Percentiles rank a stretch among this genome's conserved stretches.
Evolutionary conservation across 306 rosid species (phyloP).

Genomic region (Dryas drummondii): DNA sequence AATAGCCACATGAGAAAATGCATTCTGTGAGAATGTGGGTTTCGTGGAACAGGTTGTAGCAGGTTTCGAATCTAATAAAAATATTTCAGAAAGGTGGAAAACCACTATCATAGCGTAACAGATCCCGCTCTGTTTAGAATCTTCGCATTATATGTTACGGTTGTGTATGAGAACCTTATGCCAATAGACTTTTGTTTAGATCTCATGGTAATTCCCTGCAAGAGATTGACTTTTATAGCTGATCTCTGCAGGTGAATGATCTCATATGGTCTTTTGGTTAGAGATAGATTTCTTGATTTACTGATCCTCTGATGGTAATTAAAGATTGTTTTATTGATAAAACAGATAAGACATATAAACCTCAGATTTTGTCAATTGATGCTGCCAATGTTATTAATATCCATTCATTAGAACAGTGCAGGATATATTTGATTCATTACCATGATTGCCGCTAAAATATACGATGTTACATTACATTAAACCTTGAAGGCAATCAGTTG

Average conservation of each 20-base stretch:
- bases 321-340: neutral
- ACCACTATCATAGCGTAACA: neutral
- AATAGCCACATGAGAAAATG: slow-evolving; percentile 16
- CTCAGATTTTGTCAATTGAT: neutral
- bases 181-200: slow-evolving; percentile 1
- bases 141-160: neutral
- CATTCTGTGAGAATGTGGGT: slow-evolving; percentile 5
- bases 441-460: neutral
- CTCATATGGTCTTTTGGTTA: neutral
- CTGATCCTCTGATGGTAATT: neutral
- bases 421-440: neutral
- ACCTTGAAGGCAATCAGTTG: neutral
- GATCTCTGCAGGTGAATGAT: slow-evolving; percentile 6
- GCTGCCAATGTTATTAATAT: neutral
- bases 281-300: neutral
- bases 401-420: neutral
- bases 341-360: neutral
- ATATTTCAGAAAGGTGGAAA: slow-evolving; percentile 8
- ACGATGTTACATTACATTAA: neutral
- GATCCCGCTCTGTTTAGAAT: neutral
- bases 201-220: neutral
- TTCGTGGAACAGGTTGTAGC: neutral
- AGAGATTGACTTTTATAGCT: slow-evolving; percentile 9
- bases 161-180: slow-evolving; percentile 9
- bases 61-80: neutral